Evolutionary conservation across 352 stramenopile species (phyloP).

Genomic region (Aphanomyces euteiches): DNA sequence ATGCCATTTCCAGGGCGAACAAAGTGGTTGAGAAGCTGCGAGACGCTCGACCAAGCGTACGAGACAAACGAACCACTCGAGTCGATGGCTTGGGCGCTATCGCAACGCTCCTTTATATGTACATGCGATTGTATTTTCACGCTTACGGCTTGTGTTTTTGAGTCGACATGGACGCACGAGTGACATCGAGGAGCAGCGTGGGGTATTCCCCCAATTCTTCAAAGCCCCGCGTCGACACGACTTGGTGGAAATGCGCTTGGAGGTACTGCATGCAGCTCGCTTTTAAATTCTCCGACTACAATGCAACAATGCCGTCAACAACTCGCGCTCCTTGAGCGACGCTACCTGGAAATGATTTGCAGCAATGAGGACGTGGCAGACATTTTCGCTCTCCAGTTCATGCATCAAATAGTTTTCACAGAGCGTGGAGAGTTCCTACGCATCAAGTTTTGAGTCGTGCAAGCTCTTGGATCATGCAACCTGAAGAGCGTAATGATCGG

Average conservation of each 20-base stretch:
- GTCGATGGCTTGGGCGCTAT: background rate
- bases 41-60: background rate
- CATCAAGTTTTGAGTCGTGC: background rate
- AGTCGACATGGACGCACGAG: conserved; percentile 12
- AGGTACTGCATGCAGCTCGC: conserved; percentile 26
- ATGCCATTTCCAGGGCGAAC: background rate
- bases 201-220: conserved; percentile 30
- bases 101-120: background rate
- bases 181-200: conserved; percentile 30
- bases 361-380: conserved; percentile 26
- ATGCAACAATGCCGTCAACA: background rate
- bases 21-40: background rate
- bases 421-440: conserved; percentile 10
- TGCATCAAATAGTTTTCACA: conserved; percentile 26
- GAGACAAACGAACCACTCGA: background rate
- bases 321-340: background rate
- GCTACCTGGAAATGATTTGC: conserved; percentile 25
- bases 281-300: conserved; percentile 16
- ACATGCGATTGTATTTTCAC: background rate
- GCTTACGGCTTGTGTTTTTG: background rate
- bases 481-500: conserved; percentile 28
- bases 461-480: background rate
- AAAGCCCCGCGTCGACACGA: conserved; percentile 29
- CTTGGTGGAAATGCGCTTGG: conserved; percentile 29
- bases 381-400: conserved; percentile 23